Conservation (phyloP, 1,284 basidiomycete genomes). For the Papiliotrema flavescens region DNA sequence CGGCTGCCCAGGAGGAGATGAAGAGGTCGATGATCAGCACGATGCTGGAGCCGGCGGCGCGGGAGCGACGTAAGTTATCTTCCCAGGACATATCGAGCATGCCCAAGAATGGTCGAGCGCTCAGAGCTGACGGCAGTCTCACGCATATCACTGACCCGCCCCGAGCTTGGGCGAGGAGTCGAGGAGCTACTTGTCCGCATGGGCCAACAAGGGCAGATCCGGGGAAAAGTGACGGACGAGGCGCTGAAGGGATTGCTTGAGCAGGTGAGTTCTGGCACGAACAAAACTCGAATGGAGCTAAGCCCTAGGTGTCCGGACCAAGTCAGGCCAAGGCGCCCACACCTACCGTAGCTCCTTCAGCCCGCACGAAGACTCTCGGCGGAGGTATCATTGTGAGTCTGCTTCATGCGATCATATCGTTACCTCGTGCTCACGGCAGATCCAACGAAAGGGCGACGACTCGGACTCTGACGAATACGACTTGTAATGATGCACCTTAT, state of each 20-base stretch:
- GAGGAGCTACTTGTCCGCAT: constrained; percentile 81
- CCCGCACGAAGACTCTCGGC: constrained; percentile 40
- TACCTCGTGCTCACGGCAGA: constrained; percentile 20
- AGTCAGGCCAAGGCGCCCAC: background rate
- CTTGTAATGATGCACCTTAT: constrained; percentile 19
- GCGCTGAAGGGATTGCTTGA: constrained; percentile 89
- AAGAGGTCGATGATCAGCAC: constrained; percentile 74
- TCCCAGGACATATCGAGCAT: background rate
- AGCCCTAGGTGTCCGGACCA: background rate
- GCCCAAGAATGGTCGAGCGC: too few relatives aligned
- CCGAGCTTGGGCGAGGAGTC: constrained; percentile 79
- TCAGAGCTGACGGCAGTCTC: constrained; percentile 58
- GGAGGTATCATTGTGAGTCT: constrained; percentile 46
- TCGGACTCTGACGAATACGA: constrained; percentile 51
- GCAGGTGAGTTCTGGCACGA: constrained; percentile 60
- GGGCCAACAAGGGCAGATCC: constrained; percentile 88
- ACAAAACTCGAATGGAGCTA: background rate
- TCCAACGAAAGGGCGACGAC: constrained; percentile 48
- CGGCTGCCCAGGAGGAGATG: constrained; percentile 57
- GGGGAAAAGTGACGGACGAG: constrained; percentile 77
- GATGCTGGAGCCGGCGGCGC: constrained; percentile 77
- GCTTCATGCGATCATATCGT: background rate
- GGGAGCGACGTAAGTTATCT: constrained; percentile 78
- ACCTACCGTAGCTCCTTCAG: constrained; percentile 11
- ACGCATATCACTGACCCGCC: constrained; percentile 87